phyloP scores from a whole-genome alignment of 2,329 filamentous ascomycete genomes.

The Colletotrichum sp. region DNA sequence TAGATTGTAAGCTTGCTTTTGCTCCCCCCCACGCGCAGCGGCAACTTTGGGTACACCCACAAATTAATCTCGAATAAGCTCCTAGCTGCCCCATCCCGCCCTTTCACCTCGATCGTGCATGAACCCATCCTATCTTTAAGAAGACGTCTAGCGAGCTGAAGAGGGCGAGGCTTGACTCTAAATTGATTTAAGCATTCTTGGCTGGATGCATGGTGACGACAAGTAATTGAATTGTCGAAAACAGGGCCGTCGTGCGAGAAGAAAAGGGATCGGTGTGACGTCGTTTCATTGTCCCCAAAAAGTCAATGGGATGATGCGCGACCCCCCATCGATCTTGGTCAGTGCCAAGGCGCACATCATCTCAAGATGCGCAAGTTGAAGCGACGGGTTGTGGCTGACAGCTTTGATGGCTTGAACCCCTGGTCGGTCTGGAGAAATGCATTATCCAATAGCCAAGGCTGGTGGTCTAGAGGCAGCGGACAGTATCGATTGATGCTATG shows the following conservation, averaged over 20 bases:
- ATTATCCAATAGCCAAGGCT: neutral
- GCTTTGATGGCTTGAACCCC: neutral
- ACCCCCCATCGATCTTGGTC: neutral
- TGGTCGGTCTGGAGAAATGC: neutral
- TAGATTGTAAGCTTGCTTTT: neutral
- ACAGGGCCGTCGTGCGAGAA: neutral
- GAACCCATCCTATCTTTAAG: neutral
- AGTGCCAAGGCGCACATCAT: slow-evolving; percentile 1
- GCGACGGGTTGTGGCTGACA: neutral
- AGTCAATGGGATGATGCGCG: neutral
- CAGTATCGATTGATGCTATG: neutral
- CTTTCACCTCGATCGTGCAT: neutral
- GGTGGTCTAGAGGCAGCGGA: neutral
- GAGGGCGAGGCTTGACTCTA: neutral
- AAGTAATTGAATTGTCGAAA: neutral
- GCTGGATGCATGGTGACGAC: neutral
- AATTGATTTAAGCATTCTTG: neutral
- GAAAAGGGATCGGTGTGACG: neutral
- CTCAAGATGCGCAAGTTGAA: neutral
- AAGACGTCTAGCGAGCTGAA: neutral
- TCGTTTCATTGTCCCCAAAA: neutral
- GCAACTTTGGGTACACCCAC: neutral
- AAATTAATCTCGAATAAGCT: neutral
- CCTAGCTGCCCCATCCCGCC: neutral
- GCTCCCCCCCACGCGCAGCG: neutral